Conservation (phyloP, 768 basidiomycete species). For the Pisolithus marmoratus region DNA sequence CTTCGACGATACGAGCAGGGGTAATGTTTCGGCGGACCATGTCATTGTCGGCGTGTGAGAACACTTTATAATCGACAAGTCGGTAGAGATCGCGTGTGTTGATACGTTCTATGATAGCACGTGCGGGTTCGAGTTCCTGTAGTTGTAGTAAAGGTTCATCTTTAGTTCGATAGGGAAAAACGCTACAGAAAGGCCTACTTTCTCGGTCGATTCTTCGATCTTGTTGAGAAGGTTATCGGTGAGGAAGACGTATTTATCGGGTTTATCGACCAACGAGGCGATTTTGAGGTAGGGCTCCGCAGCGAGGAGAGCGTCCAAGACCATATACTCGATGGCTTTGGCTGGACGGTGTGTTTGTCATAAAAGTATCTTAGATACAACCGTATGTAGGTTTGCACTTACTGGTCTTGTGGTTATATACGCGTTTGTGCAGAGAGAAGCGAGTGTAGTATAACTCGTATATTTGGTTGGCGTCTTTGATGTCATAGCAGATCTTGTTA, state of each 20-base stretch:
- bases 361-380: not conserved
- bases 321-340: conserved; percentile 77
- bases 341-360: conserved; percentile 33
- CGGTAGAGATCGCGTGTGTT: conserved; percentile 61
- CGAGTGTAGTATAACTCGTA: conserved; percentile 70
- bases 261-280: conserved; percentile 48
- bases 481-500: conserved; percentile 72
- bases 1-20: conserved; percentile 37
- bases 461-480: conserved; percentile 74
- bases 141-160: not conserved
- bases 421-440: conserved; percentile 74
- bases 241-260: conserved; percentile 54
- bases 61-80: conserved; percentile 59
- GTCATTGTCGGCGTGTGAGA: conserved; percentile 28
- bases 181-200: conserved; percentile 7
- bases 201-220: conserved; percentile 49
- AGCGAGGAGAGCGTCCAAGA: conserved; percentile 67
- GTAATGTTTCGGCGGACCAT: conserved; percentile 30
- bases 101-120: conserved; percentile 58
- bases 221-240: conserved; percentile 61
- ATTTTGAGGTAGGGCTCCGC: conserved; percentile 66
- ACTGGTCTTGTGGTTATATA: conserved; percentile 83
- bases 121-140: conserved; percentile 56
- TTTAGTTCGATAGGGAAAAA: not conserved
- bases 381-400: conserved; percentile 12